Evolutionary conservation across 2,329 filamentous ascomycete species (phyloP), one percentile per base, ranked within the genome.

Genomic region (Diplodia seriata): DNA sequence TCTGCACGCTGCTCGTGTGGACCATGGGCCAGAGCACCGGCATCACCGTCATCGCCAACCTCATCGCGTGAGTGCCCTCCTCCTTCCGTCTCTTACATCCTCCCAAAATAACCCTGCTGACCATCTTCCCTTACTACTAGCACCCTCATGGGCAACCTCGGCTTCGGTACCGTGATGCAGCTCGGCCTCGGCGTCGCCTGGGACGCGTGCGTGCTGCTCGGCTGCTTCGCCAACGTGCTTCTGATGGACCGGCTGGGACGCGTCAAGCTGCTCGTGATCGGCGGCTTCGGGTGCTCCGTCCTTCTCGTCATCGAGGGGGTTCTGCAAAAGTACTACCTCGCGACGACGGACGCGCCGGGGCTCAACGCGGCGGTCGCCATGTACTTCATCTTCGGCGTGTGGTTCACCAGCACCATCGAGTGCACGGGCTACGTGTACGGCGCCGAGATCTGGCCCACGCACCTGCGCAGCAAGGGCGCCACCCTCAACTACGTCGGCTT

Each of bases 361-460:
- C 70, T 73, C 53, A 74, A 73, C 36, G 74, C 73, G 2, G 68
- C 70, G 6, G 72, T 68, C 1, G 67, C 67, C n/a, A 63, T 68
- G 67, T 68, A 68, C 57, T 68, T 68, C 55, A 53, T 68, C 43
- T 68, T 53, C 40, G 55, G 56, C 23, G 69, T 54, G 70, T 74
- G 72, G 59, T 77, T 71, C 59, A 73, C 72, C 4, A 70, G 68
- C 4, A 74, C 73, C 18, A 69, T 75, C 40, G 75, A 77, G 49
- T 74, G 74, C 53, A 72, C 73, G 0, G 64, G 71, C 7, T 77
- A 77, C 51, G 74, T 76, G 18, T 79, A 79, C 55, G 72, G 71
- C 12, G 74, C 72, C 18, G 77, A 79, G 66, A 78, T 78, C 33
- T 78, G 74, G 73, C 77, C 76, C 7, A 79, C 76, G 3, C 75